phyloP scores from a whole-genome alignment of 169 alveolate genomes.

The Besnoitia besnoiti region DNA sequence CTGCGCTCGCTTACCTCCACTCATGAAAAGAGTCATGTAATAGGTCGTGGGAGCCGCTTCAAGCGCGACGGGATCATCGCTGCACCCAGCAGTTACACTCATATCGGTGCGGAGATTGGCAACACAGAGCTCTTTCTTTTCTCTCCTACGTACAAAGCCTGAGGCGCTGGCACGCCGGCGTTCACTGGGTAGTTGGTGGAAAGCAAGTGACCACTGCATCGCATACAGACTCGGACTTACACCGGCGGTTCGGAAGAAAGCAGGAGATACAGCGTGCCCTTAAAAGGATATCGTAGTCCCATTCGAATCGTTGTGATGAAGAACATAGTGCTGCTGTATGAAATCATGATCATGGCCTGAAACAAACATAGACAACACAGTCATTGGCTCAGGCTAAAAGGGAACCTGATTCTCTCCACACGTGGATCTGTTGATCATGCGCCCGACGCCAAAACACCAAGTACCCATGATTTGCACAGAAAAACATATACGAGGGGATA shows the following conservation, averaged over 20 bases:
- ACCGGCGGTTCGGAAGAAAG: constrained; percentile 62
- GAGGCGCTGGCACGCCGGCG: too few species aligned
- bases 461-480: too few species aligned
- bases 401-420: too few species aligned
- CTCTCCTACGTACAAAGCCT: neutral
- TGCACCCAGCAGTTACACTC: constrained; percentile 12
- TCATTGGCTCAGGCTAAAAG: too few species aligned
- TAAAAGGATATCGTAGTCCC: constrained; percentile 63
- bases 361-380: too few species aligned
- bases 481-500: too few species aligned
- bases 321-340: constrained; percentile 50
- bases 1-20: constrained; percentile 31
- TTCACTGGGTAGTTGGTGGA: too few species aligned
- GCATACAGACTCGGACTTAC: constrained; percentile 9
- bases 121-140: neutral
- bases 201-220: too few species aligned
- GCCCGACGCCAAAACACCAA: too few species aligned
- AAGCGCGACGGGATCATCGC: constrained; percentile 60
- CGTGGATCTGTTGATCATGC: too few species aligned
- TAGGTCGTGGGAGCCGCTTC: constrained; percentile 59
- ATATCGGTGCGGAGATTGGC: neutral
- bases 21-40: constrained; percentile 43
- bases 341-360: constrained; percentile 62
- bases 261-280: constrained; percentile 65
- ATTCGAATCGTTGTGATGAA: constrained; percentile 49